These are phyloP conservation scores for Triglochin maritima DNA, from an alignment of 106 monocot genomes.

Conservation along the genomic window DNA sequence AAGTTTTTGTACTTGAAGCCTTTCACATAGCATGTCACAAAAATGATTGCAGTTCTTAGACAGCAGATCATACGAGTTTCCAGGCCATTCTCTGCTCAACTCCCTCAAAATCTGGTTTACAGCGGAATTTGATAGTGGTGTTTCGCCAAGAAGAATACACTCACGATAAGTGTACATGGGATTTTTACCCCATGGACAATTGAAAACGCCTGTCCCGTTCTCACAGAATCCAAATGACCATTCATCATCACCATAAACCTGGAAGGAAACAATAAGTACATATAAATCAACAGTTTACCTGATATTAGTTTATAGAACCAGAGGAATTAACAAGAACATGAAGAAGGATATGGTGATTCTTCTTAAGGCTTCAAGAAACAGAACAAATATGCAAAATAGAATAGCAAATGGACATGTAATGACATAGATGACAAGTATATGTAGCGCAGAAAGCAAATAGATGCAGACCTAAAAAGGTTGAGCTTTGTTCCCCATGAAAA, in stretches of 20 bases:
- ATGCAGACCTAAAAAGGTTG: too few species aligned
- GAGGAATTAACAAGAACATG: too few species aligned
- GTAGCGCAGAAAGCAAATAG: too few species aligned
- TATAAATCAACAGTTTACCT: background rate
- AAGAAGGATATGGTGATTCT: too few species aligned
- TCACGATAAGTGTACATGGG: constrained; percentile 96
- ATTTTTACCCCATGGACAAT: constrained; percentile 74
- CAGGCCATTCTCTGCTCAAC: constrained; percentile 79
- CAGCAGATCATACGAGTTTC: constrained; percentile 77
- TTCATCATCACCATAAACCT: constrained; percentile 94
- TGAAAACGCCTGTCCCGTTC: constrained; percentile 74
- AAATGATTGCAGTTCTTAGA: constrained; percentile 94
- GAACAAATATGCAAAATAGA: too few species aligned
- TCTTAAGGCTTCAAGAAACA: too few species aligned
- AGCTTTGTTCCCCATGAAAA: too few species aligned
- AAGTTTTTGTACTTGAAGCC: constrained; percentile 61
- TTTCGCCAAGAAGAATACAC: constrained; percentile 66
- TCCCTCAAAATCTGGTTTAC: constrained; percentile 82
- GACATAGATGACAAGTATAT: too few species aligned
- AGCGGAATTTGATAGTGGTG: constrained; percentile 36
- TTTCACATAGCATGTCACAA: constrained; percentile 77
- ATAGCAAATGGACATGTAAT: too few species aligned
- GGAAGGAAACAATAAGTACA: background rate
- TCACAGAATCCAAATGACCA: constrained; percentile 99
- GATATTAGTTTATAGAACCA: background rate